A percentile compares a stretch with the other conserved stretches of the same genome.
Conservation (phyloP, 352 stramenopile species). For the Pythium guiyangense region DNA sequence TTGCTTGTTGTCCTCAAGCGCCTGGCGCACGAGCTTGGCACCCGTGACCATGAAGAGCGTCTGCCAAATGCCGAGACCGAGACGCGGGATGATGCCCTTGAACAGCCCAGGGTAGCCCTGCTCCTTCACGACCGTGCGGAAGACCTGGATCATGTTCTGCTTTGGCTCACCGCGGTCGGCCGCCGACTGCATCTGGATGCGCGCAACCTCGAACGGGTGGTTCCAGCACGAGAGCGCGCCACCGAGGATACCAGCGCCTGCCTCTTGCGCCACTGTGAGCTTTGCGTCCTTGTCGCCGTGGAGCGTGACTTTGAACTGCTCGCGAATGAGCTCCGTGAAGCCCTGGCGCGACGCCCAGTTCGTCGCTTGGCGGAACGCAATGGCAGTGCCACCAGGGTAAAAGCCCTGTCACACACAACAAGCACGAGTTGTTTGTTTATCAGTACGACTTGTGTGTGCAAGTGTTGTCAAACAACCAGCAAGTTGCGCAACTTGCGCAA, state of each 20-base stretch:
- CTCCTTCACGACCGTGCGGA: conserved; percentile 82
- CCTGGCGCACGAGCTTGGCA: conserved; percentile 86
- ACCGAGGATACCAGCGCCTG: conserved; percentile 79
- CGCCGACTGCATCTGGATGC: conserved; percentile 90
- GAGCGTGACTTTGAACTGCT: conserved; percentile 80
- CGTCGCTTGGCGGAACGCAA: conserved; percentile 89
- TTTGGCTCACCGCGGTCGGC: conserved; percentile 85
- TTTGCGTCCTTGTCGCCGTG: conserved; percentile 83
- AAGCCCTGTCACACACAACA: conserved; percentile 46
- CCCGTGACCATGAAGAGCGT: conserved; percentile 92
- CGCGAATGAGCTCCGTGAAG: conserved; percentile 88
- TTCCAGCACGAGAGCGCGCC: conserved; percentile 89
- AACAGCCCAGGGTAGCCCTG: conserved; percentile 82
- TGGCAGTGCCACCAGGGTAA: conserved; percentile 87
- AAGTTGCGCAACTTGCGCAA: no score
- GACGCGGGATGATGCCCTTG: conserved; percentile 88
- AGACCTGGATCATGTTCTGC: conserved; percentile 89
- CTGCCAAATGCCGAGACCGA: conserved; percentile 87
- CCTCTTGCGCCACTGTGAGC: conserved; percentile 86
- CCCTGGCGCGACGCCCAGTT: conserved; percentile 90
- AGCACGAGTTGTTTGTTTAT: background rate
- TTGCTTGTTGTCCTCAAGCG: conserved; percentile 57
- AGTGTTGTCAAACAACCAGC: no score
- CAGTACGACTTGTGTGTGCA: background rate
- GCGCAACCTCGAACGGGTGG: conserved; percentile 90